phyloP scores from a whole-genome alignment of 139 green algal genomes.

The Edaphochlamys debaryana region DNA sequence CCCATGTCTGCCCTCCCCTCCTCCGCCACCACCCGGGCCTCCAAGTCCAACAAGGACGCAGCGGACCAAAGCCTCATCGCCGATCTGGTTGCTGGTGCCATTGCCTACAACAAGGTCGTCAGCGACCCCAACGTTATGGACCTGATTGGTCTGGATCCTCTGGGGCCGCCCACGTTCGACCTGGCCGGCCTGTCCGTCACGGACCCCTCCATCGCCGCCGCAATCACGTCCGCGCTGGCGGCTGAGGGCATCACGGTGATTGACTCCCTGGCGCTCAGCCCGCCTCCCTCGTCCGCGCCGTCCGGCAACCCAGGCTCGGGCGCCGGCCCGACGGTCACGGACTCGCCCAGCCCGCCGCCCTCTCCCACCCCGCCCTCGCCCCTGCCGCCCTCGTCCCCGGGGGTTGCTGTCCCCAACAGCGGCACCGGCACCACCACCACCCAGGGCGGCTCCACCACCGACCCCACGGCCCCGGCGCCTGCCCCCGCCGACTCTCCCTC shows the following conservation, averaged over 20 bases:
- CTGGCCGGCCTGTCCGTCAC: not conserved
- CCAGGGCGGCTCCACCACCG: not conserved
- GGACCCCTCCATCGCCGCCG: not conserved
- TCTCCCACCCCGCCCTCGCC: too few species aligned
- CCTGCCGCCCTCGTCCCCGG: too few species aligned
- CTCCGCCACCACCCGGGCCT: not conserved
- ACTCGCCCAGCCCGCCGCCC: too few species aligned
- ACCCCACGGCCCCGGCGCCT: too few species aligned
- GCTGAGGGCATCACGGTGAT: not conserved
- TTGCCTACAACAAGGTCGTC: not conserved
- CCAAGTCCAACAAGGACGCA: not conserved
- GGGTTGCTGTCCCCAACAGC: not conserved
- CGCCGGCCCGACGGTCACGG: not conserved
- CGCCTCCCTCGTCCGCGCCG: too few species aligned
- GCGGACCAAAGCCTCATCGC: too few species aligned
- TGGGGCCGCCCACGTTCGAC: not conserved
- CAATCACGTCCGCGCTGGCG: not conserved
- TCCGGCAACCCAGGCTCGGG: too few species aligned
- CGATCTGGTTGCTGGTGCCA: not conserved
- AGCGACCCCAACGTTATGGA: not conserved
- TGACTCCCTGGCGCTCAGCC: too few species aligned
- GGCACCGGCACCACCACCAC: not conserved
- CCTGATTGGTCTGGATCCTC: not conserved
- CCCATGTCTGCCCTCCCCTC: not conserved
- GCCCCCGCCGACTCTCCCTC: too few species aligned